These are phyloP conservation scores for Ustulina deusta DNA, from an alignment of 2,329 filamentous ascomycete species.

Conservation along the genomic window DNA sequence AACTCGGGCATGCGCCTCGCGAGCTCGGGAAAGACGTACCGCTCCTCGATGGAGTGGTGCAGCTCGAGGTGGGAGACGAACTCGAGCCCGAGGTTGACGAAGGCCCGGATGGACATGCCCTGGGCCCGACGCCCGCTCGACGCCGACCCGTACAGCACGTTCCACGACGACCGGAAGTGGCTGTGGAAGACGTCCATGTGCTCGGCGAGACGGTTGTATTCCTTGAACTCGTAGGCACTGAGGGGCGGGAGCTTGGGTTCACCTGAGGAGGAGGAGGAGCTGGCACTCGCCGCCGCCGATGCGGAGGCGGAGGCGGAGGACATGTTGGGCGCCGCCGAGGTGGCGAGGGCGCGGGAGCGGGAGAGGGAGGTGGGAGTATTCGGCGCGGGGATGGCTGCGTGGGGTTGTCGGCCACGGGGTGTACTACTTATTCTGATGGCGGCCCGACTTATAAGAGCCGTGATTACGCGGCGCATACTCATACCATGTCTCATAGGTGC, in stretches of 20 bases:
- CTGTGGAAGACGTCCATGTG: slow-evolving; percentile 84
- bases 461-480: slow-evolving; percentile 16
- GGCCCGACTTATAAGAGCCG: background rate
- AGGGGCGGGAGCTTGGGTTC: slow-evolving; percentile 67
- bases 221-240: slow-evolving; percentile 72
- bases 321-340: slow-evolving; percentile 29
- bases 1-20: slow-evolving; percentile 85
- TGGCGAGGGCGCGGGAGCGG: slow-evolving; percentile 17
- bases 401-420: background rate
- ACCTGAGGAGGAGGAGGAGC: slow-evolving; percentile 44
- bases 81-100: slow-evolving; percentile 74
- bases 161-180: slow-evolving; percentile 82
- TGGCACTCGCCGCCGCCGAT: background rate
- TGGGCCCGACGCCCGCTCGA: slow-evolving; percentile 67
- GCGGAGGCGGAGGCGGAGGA: background rate
- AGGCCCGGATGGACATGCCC: slow-evolving; percentile 74
- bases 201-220: slow-evolving; percentile 79
- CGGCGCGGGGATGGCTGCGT: background rate
- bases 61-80: slow-evolving; percentile 77
- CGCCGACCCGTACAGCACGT: slow-evolving; percentile 75
- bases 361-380: background rate
- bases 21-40: slow-evolving; percentile 81
- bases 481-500: slow-evolving; percentile 10
- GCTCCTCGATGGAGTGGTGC: slow-evolving; percentile 88
- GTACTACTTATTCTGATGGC: background rate